Evolutionary conservation across 345 rosid genomes (phyloP).

Genomic region (Dipteronia dyeriana): DNA sequence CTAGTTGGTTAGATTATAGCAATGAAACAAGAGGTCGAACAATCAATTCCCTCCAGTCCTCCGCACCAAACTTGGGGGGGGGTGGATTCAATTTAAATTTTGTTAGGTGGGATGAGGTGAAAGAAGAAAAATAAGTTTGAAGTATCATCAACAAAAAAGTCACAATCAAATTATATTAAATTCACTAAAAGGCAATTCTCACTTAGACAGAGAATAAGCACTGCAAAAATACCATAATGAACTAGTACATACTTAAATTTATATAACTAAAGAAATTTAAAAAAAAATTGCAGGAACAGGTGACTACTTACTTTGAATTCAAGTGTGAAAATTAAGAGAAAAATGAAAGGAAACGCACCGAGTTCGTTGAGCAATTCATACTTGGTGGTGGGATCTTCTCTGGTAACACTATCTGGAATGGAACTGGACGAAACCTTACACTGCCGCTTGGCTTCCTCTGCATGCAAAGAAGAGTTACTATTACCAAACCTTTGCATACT

Average conservation of each 20-base stretch:
- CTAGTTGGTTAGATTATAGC: background rate
- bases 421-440: constrained; percentile 80
- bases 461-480: constrained; percentile 37
- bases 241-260: background rate
- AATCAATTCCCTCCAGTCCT: too few species aligned
- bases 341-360: constrained; percentile 43
- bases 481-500: constrained; percentile 21
- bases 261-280: background rate
- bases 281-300: background rate
- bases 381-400: constrained; percentile 91
- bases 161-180: background rate
- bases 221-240: background rate
- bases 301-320: background rate
- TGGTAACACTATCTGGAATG: constrained; percentile 78
- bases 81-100: too few species aligned
- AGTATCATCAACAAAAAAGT: background rate
- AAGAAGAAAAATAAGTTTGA: too few species aligned
- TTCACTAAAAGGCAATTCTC: background rate
- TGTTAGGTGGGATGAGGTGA: too few species aligned
- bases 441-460: constrained; percentile 43
- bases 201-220: too few species aligned
- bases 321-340: background rate
- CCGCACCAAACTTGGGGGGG: too few species aligned
- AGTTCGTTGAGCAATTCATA: constrained; percentile 94
- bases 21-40: too few species aligned